phyloP scores from a whole-genome alignment of 176 grass and related monocot genomes.

The Raddia distichophylla region DNA sequence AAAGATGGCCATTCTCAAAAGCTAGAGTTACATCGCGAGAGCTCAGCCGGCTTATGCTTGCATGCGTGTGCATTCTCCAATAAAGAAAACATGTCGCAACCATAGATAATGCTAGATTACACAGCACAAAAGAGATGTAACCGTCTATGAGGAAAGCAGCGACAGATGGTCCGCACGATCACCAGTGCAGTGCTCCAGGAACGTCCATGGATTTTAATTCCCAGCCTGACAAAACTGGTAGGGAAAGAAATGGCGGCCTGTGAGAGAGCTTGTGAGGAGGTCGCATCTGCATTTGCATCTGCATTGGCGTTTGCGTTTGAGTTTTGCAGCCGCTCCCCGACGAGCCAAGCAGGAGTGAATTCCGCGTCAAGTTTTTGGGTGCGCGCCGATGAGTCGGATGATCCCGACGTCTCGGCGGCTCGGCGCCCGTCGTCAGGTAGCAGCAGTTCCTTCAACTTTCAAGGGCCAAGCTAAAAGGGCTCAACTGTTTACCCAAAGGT shows the following conservation, averaged over 20 bases:
- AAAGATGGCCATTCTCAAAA: constrained; percentile 18
- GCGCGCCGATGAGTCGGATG: constrained; percentile 52
- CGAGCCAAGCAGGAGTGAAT: background rate
- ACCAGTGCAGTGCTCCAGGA: background rate
- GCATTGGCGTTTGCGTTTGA: background rate
- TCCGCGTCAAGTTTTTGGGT: constrained; percentile 20
- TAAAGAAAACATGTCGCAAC: background rate
- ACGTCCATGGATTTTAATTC: background rate
- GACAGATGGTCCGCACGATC: background rate
- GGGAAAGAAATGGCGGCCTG: background rate
- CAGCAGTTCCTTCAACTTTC: background rate
- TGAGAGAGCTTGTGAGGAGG: background rate
- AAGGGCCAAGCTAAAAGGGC: constrained; percentile 18
- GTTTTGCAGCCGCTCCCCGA: background rate
- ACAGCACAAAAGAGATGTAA: background rate
- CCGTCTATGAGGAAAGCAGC: background rate
- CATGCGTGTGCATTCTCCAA: background rate
- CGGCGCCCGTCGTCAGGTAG: background rate
- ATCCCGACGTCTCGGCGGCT: constrained; percentile 38
- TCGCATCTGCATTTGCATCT: background rate
- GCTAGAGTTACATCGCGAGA: background rate
- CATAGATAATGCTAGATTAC: background rate
- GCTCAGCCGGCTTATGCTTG: background rate
- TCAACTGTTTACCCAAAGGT: constrained; percentile 1
- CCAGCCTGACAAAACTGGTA: background rate